Percentiles rank a stretch among this genome's conserved stretches.
phyloP scores from a whole-genome alignment of 202 grass and related monocot genomes.

The Dendrocalamus latiflorus region DNA sequence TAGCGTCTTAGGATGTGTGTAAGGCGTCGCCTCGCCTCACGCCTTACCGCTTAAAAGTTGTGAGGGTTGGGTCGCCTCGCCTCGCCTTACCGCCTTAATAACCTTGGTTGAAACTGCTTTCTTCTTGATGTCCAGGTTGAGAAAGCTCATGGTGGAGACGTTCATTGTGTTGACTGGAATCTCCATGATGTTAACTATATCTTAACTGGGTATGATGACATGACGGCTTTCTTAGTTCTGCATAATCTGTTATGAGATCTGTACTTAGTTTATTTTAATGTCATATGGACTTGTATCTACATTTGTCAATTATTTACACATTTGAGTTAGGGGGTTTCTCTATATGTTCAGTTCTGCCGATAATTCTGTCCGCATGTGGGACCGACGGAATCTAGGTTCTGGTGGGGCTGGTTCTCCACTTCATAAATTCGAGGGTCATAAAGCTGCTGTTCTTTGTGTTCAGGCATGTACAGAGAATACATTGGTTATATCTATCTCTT shows the following conservation, averaged over 20 bases:
- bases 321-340: background rate
- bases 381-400: slow-evolving; percentile 71
- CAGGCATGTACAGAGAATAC: slow-evolving; percentile 51
- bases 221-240: slow-evolving; percentile 20
- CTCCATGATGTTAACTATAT: slow-evolving; percentile 78
- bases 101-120: slow-evolving; percentile 20
- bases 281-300: background rate
- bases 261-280: slow-evolving; percentile 8
- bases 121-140: slow-evolving; percentile 60
- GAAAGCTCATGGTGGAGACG: slow-evolving; percentile 88
- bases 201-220: slow-evolving; percentile 70
- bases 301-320: background rate
- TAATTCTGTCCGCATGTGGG: slow-evolving; percentile 85
- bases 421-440: slow-evolving; percentile 82
- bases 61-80: too few species aligned
- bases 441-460: slow-evolving; percentile 84
- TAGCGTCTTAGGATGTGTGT: too few species aligned
- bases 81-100: too few species aligned
- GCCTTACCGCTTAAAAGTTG: too few species aligned
- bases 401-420: slow-evolving; percentile 52
- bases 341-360: slow-evolving; percentile 73
- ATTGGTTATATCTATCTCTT: background rate
- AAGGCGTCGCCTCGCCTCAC: too few species aligned
- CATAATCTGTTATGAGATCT: slow-evolving; percentile 12
- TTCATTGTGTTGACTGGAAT: slow-evolving; percentile 98